phyloP scores from a whole-genome alignment of 75 land plant species.

The Chamaecyparis obtusa region DNA sequence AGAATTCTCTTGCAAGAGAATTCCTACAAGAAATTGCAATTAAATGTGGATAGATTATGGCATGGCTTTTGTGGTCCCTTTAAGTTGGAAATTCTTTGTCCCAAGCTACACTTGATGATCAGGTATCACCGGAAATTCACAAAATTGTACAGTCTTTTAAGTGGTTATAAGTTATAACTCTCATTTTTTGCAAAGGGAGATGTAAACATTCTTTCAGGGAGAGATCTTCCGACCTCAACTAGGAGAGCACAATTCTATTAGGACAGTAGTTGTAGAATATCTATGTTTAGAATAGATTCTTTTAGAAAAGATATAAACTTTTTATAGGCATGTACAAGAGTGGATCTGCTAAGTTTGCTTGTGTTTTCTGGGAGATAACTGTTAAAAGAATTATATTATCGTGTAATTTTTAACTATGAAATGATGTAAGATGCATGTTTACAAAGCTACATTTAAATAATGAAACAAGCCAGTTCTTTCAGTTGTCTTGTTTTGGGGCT shows the following conservation, averaged over 20 bases:
- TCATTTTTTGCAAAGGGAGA: neutral
- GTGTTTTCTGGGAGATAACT: neutral
- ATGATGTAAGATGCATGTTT: neutral
- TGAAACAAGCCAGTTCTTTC: neutral
- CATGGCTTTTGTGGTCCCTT: neutral
- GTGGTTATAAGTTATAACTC: neutral
- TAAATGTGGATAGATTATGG: neutral
- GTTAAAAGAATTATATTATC: neutral
- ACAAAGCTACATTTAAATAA: neutral
- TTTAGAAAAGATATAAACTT: neutral
- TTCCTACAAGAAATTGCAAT: neutral
- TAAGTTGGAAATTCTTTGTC: neutral
- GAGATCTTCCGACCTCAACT: neutral
- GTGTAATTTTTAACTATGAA: neutral
- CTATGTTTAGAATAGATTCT: neutral
- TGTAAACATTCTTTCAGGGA: neutral
- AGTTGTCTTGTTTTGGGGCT: neutral
- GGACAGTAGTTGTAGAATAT: constrained; percentile 33
- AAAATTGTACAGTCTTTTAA: neutral
- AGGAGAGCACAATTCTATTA: neutral
- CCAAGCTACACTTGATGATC: neutral
- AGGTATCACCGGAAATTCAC: neutral
- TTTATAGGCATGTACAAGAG: neutral
- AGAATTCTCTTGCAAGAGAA: neutral
- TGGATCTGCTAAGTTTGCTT: neutral